These are phyloP conservation scores for Ceratocystis lukuohia DNA, from an alignment of 2,329 filamentous ascomycete species.

Conservation along the genomic window DNA sequence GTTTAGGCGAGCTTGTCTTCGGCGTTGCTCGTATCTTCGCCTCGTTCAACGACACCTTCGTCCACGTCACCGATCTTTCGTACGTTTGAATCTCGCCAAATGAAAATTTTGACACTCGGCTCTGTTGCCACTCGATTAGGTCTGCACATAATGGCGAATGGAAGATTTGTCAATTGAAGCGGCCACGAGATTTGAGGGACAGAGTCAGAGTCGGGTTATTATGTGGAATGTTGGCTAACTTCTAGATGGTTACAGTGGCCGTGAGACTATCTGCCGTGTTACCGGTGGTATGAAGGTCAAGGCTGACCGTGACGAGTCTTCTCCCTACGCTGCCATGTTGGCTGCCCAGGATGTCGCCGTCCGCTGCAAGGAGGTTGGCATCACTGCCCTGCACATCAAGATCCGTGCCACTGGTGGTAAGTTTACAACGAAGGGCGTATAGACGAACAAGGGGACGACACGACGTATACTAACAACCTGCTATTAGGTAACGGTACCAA, in stretches of 20 bases:
- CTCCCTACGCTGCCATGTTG: slow-evolving; percentile 99
- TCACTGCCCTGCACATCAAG: slow-evolving; percentile 98
- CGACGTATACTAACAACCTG: slow-evolving; percentile 1
- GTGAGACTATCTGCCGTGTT: slow-evolving; percentile 99
- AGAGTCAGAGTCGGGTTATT: not conserved
- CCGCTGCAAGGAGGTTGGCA: slow-evolving; percentile 60
- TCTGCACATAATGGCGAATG: not conserved
- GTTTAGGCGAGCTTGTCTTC: slow-evolving; percentile 83
- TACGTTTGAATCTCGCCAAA: slow-evolving; percentile 34
- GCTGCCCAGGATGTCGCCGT: slow-evolving; percentile 94
- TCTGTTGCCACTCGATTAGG: not conserved
- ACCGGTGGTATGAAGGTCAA: slow-evolving; percentile 99
- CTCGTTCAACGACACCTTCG: slow-evolving; percentile 86
- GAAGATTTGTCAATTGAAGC: not conserved
- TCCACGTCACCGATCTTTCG: slow-evolving; percentile 99
- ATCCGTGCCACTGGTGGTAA: slow-evolving; percentile 96
- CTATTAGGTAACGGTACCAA: slow-evolving; percentile 87
- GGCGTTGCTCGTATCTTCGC: slow-evolving; percentile 97
- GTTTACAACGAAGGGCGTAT: slow-evolving; percentile 25
- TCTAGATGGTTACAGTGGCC: slow-evolving; percentile 71
- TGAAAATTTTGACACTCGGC: not conserved
- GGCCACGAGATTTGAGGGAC: not conserved
- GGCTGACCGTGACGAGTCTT: slow-evolving; percentile 99
- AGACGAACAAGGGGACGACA: not conserved
- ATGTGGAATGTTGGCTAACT: slow-evolving; percentile 39